Percentiles rank a stretch among this genome's conserved stretches.
Conservation (phyloP, 768 basidiomycete genomes). For the Mycena venus region DNA sequence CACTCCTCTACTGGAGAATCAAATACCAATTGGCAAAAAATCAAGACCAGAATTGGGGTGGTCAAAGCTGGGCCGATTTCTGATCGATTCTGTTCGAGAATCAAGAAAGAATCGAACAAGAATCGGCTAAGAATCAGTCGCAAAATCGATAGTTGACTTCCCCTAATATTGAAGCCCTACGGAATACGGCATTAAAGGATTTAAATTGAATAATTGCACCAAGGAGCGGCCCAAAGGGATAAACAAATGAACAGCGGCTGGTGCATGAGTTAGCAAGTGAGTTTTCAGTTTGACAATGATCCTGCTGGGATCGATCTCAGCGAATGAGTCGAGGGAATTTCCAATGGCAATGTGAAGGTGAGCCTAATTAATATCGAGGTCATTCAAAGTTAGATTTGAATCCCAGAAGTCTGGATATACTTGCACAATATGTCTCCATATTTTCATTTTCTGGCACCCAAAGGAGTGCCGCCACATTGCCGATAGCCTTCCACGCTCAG, state of each 20-base stretch:
- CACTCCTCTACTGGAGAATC: no score
- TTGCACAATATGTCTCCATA: conserved; percentile 41
- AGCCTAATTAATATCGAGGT: conserved; percentile 9
- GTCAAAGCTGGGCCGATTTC: no score
- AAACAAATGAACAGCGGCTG: conserved; percentile 44
- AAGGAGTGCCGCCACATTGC: no score
- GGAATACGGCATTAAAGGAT: conserved; percentile 45
- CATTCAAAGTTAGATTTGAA: no score
- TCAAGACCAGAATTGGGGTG: no score
- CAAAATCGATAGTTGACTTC: no score
- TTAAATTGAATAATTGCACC: conserved; percentile 47
- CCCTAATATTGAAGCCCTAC: conserved; percentile 36
- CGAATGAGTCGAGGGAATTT: conserved; percentile 37
- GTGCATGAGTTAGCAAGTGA: conserved; percentile 48
- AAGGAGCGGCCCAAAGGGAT: conserved; percentile 51
- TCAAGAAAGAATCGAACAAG: no score
- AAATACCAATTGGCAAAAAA: no score
- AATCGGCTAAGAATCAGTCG: no score
- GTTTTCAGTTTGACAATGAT: conserved; percentile 28
- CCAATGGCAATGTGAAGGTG: conserved; percentile 24
- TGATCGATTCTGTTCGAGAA: no score
- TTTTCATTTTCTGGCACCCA: conserved; percentile 29
- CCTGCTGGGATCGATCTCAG: conserved; percentile 31
- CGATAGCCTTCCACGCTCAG: no score
- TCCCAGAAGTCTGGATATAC: not conserved